These are phyloP conservation scores for Sclerotinia trifoliorum DNA, from an alignment of 2,329 filamentous ascomycete genomes.

Conservation along the genomic window DNA sequence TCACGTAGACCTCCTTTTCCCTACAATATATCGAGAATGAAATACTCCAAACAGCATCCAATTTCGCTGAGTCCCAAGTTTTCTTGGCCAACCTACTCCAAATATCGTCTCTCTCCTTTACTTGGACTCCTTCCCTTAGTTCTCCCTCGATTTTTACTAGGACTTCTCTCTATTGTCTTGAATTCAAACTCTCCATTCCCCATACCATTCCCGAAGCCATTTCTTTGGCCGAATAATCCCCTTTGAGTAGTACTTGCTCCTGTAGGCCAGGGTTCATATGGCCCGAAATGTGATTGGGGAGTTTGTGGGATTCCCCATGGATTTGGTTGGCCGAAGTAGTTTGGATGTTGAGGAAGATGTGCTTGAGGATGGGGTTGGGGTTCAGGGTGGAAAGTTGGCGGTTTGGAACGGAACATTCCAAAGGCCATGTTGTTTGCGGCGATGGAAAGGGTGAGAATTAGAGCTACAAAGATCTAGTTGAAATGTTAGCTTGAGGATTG, in stretches of 20 bases:
- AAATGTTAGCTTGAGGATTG: background rate
- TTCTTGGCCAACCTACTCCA: slow-evolving; percentile 7
- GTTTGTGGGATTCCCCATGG: slow-evolving; percentile 31
- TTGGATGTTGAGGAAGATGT: slow-evolving; percentile 29
- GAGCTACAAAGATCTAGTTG: slow-evolving; percentile 51
- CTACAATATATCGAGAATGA: background rate
- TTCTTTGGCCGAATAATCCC: background rate
- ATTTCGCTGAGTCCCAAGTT: background rate
- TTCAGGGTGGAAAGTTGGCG: slow-evolving; percentile 21
- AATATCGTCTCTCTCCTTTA: slow-evolving; percentile 31
- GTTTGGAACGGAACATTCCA: slow-evolving; percentile 39
- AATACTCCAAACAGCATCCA: background rate
- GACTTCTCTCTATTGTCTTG: slow-evolving; percentile 29
- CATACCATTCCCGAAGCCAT: background rate
- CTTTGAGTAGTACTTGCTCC: background rate
- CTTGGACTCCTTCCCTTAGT: slow-evolving; percentile 32
- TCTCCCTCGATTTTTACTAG: slow-evolving; percentile 33
- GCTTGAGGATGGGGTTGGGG: slow-evolving; percentile 36
- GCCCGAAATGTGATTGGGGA: slow-evolving; percentile 24
- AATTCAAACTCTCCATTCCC: background rate
- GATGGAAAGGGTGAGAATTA: slow-evolving; percentile 49
- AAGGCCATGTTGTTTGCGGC: slow-evolving; percentile 53
- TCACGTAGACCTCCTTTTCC: background rate
- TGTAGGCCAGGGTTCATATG: slow-evolving; percentile 27
- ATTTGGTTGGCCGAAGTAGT: slow-evolving; percentile 11